phyloP scores from a whole-genome alignment of 148 eudicot genomes.

The Camellia lanceoleosa region DNA sequence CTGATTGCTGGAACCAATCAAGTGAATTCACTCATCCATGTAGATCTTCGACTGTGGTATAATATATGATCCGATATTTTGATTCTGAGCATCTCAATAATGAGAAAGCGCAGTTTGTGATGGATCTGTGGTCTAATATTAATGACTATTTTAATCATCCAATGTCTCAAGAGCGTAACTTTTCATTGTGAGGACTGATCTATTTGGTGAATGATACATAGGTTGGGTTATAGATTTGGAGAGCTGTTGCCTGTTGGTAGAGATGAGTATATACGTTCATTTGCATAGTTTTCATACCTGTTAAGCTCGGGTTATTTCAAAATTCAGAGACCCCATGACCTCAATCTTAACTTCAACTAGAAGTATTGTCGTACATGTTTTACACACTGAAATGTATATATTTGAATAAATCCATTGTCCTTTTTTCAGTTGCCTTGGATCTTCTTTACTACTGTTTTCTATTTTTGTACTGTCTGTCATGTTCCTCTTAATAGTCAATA shows the following conservation, averaged over 20 bases:
- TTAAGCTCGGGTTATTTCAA: background rate
- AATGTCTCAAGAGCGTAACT: background rate
- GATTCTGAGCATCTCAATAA: background rate
- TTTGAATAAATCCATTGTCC: background rate
- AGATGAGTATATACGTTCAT: background rate
- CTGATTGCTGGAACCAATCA: background rate
- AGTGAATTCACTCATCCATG: background rate
- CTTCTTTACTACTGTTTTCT: slow-evolving; percentile 2
- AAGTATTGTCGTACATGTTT: background rate
- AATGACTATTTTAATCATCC: background rate
- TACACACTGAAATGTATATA: background rate
- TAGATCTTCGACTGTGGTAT: background rate
- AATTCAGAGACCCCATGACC: background rate
- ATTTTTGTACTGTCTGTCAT: background rate
- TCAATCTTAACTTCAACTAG: background rate
- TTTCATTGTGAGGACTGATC: background rate
- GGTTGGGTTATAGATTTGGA: background rate
- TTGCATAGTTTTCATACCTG: background rate
- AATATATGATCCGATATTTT: background rate
- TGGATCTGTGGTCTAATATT: background rate
- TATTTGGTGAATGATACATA: background rate
- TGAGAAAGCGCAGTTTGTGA: slow-evolving; percentile 2
- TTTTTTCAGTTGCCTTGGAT: background rate
- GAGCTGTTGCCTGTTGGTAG: background rate
- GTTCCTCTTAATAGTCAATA: slow-evolving; percentile 8